phyloP scores from a whole-genome alignment of 192 early-diverging fungal genomes.

The Coemansia sp. region DNA sequence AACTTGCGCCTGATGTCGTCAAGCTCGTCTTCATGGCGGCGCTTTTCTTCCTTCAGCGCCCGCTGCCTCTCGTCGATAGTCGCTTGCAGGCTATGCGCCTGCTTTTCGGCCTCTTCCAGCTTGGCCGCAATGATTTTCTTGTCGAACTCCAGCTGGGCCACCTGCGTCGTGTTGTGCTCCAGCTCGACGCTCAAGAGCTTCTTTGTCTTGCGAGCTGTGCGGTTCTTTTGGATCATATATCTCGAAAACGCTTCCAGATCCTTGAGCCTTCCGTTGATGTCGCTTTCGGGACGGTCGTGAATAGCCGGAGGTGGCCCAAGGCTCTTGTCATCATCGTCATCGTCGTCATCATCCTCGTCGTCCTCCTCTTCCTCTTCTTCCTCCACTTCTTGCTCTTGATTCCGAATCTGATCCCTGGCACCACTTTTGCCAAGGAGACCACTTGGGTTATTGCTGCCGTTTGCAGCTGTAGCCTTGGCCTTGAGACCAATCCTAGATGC shows the following conservation, averaged over 20 bases:
- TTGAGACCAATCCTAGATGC: background rate
- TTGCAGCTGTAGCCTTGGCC: background rate
- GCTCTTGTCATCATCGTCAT: constrained; percentile 19
- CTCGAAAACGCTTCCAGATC: constrained; percentile 63
- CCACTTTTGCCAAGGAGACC: constrained; percentile 2
- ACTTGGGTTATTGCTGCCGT: background rate
- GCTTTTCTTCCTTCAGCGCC: constrained; percentile 18
- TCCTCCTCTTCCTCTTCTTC: constrained; percentile 4
- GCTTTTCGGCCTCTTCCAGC: constrained; percentile 27
- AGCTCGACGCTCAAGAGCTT: constrained; percentile 54
- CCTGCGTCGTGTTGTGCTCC: constrained; percentile 49
- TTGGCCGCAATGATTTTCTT: constrained; percentile 33
- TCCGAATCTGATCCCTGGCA: too few species aligned
- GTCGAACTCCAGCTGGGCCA: constrained; percentile 43
- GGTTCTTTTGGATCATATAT: constrained; percentile 55
- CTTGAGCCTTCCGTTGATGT: constrained; percentile 66
- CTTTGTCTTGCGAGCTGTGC: constrained; percentile 52
- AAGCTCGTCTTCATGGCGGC: constrained; percentile 24
- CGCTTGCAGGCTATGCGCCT: constrained; percentile 16
- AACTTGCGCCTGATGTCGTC: constrained; percentile 36
- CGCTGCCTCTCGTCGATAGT: constrained; percentile 11
- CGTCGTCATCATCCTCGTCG: constrained; percentile 12
- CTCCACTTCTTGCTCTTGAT: too few species aligned
- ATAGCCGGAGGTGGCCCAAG: constrained; percentile 35
- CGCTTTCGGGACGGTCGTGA: constrained; percentile 25